These are phyloP conservation scores for Mortierella sp. DNA, from an alignment of 371 early-diverging fungal species.

Conservation along the genomic window DNA sequence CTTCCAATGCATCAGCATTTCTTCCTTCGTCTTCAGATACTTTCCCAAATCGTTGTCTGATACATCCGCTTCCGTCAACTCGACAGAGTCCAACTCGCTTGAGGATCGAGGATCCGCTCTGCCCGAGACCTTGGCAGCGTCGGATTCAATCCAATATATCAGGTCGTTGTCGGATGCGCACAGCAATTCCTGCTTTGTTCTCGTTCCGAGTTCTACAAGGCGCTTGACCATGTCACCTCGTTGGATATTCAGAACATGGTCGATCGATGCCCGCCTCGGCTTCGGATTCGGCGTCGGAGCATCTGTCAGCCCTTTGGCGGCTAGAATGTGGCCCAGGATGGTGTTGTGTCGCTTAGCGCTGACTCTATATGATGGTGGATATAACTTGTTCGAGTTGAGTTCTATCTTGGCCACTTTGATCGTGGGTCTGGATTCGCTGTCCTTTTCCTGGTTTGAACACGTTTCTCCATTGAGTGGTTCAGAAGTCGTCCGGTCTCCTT, in stretches of 20 bases:
- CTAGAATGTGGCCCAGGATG: neutral
- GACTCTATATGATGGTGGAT: slow-evolving; percentile 14
- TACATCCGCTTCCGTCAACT: slow-evolving; percentile 24
- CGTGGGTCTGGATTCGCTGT: too few species aligned
- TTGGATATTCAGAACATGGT: too few species aligned
- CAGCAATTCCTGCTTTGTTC: slow-evolving; percentile 27
- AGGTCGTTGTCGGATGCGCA: slow-evolving; percentile 10
- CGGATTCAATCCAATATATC: slow-evolving; percentile 15
- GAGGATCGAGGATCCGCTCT: neutral
- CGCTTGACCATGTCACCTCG: slow-evolving; percentile 5
- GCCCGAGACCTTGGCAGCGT: neutral
- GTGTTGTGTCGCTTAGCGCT: neutral
- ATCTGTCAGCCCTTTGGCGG: slow-evolving; percentile 1
- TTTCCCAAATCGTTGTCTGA: slow-evolving; percentile 14
- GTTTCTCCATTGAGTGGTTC: too few species aligned
- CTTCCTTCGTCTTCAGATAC: slow-evolving; percentile 12
- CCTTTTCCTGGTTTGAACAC: too few species aligned
- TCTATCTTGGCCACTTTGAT: neutral
- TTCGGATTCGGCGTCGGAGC: neutral
- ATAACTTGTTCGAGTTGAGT: neutral
- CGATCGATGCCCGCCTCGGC: too few species aligned
- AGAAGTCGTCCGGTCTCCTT: too few species aligned
- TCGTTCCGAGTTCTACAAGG: slow-evolving; percentile 13
- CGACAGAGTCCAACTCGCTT: slow-evolving; percentile 14
- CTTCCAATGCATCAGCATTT: neutral